These are phyloP conservation scores for Lactarius vividus DNA, from an alignment of 768 basidiomycete species.

Conservation along the genomic window DNA sequence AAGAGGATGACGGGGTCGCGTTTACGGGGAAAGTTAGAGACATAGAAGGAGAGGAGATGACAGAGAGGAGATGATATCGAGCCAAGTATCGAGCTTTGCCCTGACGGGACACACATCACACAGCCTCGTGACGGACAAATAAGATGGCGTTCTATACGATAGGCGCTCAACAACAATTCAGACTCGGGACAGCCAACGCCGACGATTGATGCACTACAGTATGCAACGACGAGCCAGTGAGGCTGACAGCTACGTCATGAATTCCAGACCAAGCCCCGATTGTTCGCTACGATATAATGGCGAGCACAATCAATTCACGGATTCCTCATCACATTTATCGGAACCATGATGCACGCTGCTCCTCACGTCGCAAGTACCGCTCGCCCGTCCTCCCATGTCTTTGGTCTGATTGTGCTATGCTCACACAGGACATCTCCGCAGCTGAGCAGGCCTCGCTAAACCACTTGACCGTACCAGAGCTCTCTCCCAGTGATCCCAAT, in stretches of 20 bases:
- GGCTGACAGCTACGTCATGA: background rate
- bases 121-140: too few species aligned
- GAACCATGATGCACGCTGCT: conserved; percentile 14
- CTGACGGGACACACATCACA: too few species aligned
- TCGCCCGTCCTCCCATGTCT: background rate
- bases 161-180: too few species aligned
- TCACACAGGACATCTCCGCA: conserved; percentile 14
- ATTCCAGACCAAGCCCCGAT: background rate
- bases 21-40: background rate
- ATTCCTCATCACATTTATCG: background rate
- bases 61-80: background rate
- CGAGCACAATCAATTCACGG: background rate
- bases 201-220: background rate
- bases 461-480: conserved; percentile 13
- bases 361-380: conserved; percentile 17
- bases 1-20: background rate
- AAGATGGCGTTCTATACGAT: too few species aligned
- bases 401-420: background rate
- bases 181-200: too few species aligned
- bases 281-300: background rate
- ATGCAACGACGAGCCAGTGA: background rate
- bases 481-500: conserved; percentile 14
- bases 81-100: too few species aligned
- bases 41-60: background rate
- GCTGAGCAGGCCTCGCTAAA: conserved; percentile 25